These are phyloP conservation scores for Trametes coccinea DNA, from an alignment of 768 basidiomycete genomes.

Conservation along the genomic window DNA sequence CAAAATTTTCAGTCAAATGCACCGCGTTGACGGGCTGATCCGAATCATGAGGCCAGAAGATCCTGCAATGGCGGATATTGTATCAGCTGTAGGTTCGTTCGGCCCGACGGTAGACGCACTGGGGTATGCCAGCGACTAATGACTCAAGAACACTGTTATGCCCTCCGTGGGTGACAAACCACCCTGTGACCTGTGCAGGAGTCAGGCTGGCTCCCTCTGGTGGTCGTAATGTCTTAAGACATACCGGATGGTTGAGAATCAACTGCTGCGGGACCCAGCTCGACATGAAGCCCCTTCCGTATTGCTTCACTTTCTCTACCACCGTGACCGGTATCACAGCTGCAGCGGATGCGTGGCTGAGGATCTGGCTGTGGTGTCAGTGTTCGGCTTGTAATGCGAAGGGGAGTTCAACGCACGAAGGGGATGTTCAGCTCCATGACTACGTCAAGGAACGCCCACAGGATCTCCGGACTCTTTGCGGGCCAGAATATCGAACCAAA, in stretches of 20 bases:
- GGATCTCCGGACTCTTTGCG: conserved; percentile 19
- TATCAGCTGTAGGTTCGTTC: no score
- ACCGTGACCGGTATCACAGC: no score
- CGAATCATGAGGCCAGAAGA: conserved; percentile 29
- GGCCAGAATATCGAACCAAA: conserved; percentile 30
- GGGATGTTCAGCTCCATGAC: conserved; percentile 26
- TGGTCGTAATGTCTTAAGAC: no score
- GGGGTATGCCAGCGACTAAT: conserved; percentile 25
- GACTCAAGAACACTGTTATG: conserved; percentile 28
- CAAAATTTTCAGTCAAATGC: conserved; percentile 21
- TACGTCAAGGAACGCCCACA: conserved; percentile 28
- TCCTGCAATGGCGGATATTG: conserved; percentile 9
- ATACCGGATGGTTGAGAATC: no score
- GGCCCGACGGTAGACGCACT: neutral
- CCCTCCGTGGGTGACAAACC: conserved; percentile 30
- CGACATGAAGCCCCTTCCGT: no score
- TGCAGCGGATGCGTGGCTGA: no score
- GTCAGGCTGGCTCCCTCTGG: no score
- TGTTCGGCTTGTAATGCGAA: no score
- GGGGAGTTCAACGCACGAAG: conserved; percentile 18
- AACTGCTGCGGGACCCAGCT: no score
- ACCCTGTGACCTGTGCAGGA: conserved; percentile 8
- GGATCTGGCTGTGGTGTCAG: no score
- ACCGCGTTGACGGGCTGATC: conserved; percentile 30
- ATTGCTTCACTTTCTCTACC: no score